Percentiles rank a stretch among this genome's conserved stretches.
Evolutionary conservation across 768 basidiomycete genomes (phyloP).

Genomic region (Phylloporus sp.): DNA sequence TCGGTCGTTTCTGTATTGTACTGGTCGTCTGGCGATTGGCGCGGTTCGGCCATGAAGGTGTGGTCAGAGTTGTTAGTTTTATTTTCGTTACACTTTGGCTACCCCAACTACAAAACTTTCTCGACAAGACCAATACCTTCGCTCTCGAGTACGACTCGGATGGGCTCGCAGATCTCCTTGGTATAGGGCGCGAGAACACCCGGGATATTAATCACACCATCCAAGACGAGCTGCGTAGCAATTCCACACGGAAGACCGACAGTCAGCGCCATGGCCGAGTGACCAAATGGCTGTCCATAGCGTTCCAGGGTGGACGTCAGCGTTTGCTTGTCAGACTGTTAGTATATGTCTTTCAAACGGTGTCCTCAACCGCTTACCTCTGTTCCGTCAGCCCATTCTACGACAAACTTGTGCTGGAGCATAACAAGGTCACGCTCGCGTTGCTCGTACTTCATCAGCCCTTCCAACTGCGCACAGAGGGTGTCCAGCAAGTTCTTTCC

Average conservation of each 20-base stretch:
- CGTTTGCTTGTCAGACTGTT: slow-evolving; percentile 51
- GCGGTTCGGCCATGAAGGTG: slow-evolving; percentile 20
- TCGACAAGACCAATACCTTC: slow-evolving; percentile 77
- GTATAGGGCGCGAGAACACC: slow-evolving; percentile 88
- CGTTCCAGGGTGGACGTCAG: slow-evolving; percentile 88
- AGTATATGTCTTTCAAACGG: neutral
- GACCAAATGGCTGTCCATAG: slow-evolving; percentile 75
- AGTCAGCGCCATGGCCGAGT: slow-evolving; percentile 87
- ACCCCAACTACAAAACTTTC: slow-evolving; percentile 56
- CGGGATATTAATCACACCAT: slow-evolving; percentile 72
- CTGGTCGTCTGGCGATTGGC: slow-evolving; percentile 49
- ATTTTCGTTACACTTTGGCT: too few relatives aligned
- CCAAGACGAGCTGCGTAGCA: slow-evolving; percentile 86
- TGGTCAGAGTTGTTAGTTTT: too few relatives aligned
- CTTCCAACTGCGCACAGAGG: slow-evolving; percentile 86
- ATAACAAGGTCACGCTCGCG: slow-evolving; percentile 96
- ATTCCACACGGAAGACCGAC: slow-evolving; percentile 95
- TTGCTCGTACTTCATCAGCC: slow-evolving; percentile 84
- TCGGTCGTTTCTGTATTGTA: slow-evolving; percentile 62
- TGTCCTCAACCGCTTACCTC: slow-evolving; percentile 39
- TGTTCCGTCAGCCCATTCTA: slow-evolving; percentile 83
- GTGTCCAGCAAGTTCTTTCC: slow-evolving; percentile 86
- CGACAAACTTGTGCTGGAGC: slow-evolving; percentile 96
- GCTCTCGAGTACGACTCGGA: slow-evolving; percentile 61
- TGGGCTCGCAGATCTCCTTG: slow-evolving; percentile 76